Conservation (phyloP, 768 basidiomycete genomes). For the Phylloporus arenicola region DNA sequence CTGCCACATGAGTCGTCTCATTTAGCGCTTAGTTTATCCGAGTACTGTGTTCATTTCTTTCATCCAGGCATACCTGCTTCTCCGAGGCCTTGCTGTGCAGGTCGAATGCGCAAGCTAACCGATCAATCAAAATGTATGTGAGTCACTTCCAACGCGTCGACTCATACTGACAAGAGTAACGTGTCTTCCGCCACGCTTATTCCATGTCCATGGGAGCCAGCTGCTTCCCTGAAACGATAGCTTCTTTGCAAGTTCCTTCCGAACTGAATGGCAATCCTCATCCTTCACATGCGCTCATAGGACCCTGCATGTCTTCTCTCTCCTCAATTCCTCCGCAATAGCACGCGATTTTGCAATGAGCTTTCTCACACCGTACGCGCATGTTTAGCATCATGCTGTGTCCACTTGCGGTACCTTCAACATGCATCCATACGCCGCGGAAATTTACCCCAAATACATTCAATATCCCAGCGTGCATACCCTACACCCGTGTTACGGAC, state of each 20-base stretch:
- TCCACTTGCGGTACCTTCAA: background rate
- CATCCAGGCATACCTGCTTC: constrained; percentile 1
- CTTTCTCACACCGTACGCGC: constrained; percentile 6
- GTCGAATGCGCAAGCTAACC: background rate
- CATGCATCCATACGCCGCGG: constrained; percentile 2
- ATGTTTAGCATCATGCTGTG: constrained; percentile 2
- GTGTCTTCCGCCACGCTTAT: constrained; percentile 3
- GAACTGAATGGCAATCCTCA: constrained; percentile 13
- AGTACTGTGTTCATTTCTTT: constrained; percentile 5
- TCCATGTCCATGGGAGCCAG: constrained; percentile 8
- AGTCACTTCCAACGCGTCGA: background rate
- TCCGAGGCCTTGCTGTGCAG: background rate
- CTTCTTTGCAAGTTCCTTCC: constrained; percentile 22
- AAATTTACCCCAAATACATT: constrained; percentile 17
- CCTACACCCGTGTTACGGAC: background rate
- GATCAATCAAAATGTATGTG: background rate
- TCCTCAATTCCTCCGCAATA: constrained; percentile 1
- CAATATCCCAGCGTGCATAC: background rate
- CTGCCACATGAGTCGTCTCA: background rate
- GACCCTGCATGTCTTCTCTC: constrained; percentile 4
- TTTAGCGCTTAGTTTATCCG: constrained; percentile 9
- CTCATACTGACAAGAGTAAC: constrained; percentile 2
- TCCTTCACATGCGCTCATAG: constrained; percentile 7
- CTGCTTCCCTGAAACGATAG: constrained; percentile 13
- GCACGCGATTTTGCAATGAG: constrained; percentile 18